Base-by-base conservation (phyloP, 306 rosid species). In the Pachyrhizus erosus region DNA sequence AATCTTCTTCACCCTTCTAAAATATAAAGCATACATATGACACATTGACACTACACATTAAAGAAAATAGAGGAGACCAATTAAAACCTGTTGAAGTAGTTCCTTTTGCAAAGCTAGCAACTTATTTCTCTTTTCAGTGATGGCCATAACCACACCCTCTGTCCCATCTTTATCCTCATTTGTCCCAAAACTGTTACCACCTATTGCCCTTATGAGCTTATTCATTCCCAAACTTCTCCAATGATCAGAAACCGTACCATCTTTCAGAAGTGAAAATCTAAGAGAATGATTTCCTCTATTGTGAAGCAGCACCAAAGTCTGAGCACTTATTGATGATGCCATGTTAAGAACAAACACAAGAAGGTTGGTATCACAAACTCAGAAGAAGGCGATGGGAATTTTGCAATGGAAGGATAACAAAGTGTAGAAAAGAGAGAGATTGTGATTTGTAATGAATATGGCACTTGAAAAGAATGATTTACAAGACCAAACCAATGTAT, bases 51-150 rank as follows among this genome's bases (percentile, higher is more conserved):
- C 48, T 46, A 1, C 0, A 14, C 57, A 17, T 49, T n/a, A 51
- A 0, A 51, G 7, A 17, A 51, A 17, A 48, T 5, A 49, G 21
- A 49, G 60, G 60, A 8, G 24, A 52, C 2, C 10, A 49, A n/a
- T 6, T 17, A 5, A 27, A 73, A 92, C 97, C 97, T 90, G 96
- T 73, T 86, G 91, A 76, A 93, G 91, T 52, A 91, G 87, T 66
- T 87, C 81, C 43, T 83, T 89, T 61, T 93, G 97, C 84, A 84
- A 23, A 61, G 90, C 91, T 46, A 93, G 93, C 73, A 87, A 88
- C 88, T 89, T 93, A 81, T 89, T 90, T 86, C 88, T 86, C 90
- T 90, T 93, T 65, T 93, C 89, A 83, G 84, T 88, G 80, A 89
- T 85, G 87, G 86, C 89, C 72, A 77, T 80, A 74, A 91, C 61